Evolutionary conservation across 345 rosid genomes (phyloP), one percentile per base, ranked within the genome.

Genomic region (Brassica carinata): DNA sequence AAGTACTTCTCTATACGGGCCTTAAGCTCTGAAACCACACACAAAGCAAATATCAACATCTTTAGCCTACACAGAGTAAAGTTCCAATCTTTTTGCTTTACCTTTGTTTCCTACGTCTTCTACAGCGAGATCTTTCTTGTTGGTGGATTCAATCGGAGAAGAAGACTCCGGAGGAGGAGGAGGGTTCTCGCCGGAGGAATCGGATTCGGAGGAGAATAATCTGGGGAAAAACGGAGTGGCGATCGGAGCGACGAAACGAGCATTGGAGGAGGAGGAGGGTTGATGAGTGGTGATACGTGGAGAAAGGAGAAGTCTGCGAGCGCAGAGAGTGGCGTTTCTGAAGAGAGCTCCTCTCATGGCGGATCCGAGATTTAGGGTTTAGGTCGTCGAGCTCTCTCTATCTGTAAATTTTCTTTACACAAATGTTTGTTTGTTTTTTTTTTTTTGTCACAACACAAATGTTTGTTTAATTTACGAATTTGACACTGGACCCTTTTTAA

Each of bases 1-100:
- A 91, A 90, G 82, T 93, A 95, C 84, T 90, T 88, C 43, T 90
- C 88, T 62, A 95, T 81, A 72, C 77, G 84, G 36, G 64, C 64
- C 77, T 89, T 93, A 53, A 95, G 85, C 85, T 95, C 97, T 93
- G 79, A 57, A 30, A 51, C 5, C 17, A 7, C 57, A 48, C 57
- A 51, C 14, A 51, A 14, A n/a, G 8, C 14, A 40, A 64, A 34
- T 31, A 30, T 33, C 71, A 33, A 51, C 18, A 51, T 51, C 15
- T 11, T 45, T 45, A n/a, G 4, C 15, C 15, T 45, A 45, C n/a
- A 13, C n/a, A 45, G 57, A 51, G 8, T 51, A 51, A 51, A 51
- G 57, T 51, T 51, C 5, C 18, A 0, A 51, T 45, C 5, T 11
- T 45, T 45, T 45, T 10, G n/a, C 0, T 51, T 51, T 11, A 86